Percentiles rank a stretch among this genome's conserved stretches.
These are phyloP conservation scores for Claviceps monticola DNA, from an alignment of 2,329 filamentous ascomycete species.

Conservation along the genomic window DNA sequence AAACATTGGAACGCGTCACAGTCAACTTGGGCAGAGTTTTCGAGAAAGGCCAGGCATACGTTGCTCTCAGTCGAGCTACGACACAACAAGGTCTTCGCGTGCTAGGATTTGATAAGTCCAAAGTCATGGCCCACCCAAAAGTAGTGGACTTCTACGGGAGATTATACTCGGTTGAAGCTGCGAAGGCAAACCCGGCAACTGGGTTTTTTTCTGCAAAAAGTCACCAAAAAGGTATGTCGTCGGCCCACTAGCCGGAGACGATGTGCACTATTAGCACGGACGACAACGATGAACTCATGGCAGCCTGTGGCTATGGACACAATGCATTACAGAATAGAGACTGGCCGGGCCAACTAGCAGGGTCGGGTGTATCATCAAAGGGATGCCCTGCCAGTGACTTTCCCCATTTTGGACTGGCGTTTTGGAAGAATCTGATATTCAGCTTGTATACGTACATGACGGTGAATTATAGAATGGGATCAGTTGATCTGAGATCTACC, in stretches of 20 bases:
- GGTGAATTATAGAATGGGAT: not conserved
- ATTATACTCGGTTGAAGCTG: conserved; percentile 51
- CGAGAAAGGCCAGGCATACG: conserved; percentile 95
- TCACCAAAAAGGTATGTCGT: conserved; percentile 17
- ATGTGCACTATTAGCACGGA: conserved; percentile 22
- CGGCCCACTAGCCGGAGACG: conserved; percentile 8
- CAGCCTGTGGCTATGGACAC: conserved; percentile 27
- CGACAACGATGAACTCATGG: conserved; percentile 36
- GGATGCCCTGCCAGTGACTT: not conserved
- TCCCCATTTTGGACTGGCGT: not conserved
- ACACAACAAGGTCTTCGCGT: conserved; percentile 80
- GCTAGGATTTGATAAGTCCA: conserved; percentile 71
- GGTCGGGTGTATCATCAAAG: not conserved
- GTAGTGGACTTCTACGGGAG: conserved; percentile 78
- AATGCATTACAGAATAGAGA: not conserved
- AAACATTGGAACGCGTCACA: conserved; percentile 85
- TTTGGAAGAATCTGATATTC: not conserved
- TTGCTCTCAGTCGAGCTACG: conserved; percentile 86
- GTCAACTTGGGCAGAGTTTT: conserved; percentile 88
- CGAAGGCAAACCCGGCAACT: conserved; percentile 27
- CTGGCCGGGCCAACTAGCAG: not conserved
- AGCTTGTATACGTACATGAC: not conserved
- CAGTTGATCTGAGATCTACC: not conserved
- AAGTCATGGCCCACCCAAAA: conserved; percentile 86
- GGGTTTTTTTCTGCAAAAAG: conserved; percentile 30